Base-by-base conservation (phyloP, 176 grass and related monocot species). In the Puccinellia tenuiflora region DNA sequence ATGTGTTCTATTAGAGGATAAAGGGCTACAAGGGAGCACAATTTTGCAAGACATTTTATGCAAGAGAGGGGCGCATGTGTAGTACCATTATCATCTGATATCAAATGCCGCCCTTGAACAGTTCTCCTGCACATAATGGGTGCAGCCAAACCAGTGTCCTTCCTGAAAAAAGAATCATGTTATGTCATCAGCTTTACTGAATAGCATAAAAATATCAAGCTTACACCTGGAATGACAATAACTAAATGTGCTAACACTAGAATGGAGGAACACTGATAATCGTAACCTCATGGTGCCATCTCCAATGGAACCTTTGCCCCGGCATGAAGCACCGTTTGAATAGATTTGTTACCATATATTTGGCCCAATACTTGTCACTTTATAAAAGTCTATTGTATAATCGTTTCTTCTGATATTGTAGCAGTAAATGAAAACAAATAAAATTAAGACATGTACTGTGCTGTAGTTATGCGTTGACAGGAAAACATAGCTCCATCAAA, bases 1-100 rank as follows among this genome's bases (percentile, higher is more conserved):
- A 82, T 88, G 60, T 67, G 28, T 9, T 64, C 43, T 28, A 26
- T 85, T 46, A 73, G 57, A 59, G 1, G 9, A 26, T 43, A 31
- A 37, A 75, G 59, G 5, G 39, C 28, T 80, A 30, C 24, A 37
- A 82, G 13, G 34, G 15, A 75, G 13, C 65, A 35, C 4, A 26
- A 3, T 13, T 62, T 25, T 25, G 28, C 15, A 17, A 69, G 24
- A 78, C 21, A 42, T 1, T 47, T 29, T 38, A 53, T 46, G 81
- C 53, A 61, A 40, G 35, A 42, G 34, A 79, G 50, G 30, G 17
- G 45, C 14, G 14, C 26, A 77, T 26, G 81, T 39, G 30, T 77
- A 50, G 21, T 95, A 86, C 96, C 96, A 86, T 98, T 90, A 88
- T 92, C 84, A 83, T 98, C 96, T 63, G 96, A 93, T 60, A 96